These are phyloP conservation scores for Apostasia ramifera DNA, from an alignment of 106 monocot genomes.

Conservation along the genomic window DNA sequence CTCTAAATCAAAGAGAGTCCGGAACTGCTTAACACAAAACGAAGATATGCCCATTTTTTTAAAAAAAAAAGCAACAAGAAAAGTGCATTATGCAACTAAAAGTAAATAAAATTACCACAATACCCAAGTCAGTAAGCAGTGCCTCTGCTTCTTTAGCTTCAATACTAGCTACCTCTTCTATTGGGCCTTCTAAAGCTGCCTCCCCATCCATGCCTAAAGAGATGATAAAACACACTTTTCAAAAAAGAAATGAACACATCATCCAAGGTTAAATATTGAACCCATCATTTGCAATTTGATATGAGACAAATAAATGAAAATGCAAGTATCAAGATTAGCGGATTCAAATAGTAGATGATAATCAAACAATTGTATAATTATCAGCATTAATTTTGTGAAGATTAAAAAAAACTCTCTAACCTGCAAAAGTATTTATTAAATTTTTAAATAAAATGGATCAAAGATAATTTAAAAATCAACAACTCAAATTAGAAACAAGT, in stretches of 20 bases:
- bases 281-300: not conserved
- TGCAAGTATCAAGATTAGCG: no score
- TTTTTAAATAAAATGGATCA: no score
- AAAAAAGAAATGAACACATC: not conserved
- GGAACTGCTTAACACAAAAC: not conserved
- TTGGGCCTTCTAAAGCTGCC: slow-evolving; percentile 59
- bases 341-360: no score
- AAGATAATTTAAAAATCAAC: no score
- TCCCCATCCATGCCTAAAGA: slow-evolving; percentile 37
- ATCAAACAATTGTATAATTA: no score
- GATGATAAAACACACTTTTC: not conserved
- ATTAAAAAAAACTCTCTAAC: no score
- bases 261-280: not conserved
- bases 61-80: not conserved
- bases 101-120: slow-evolving; percentile 37
- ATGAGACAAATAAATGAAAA: no score
- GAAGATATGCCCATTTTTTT: not conserved
- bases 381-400: no score
- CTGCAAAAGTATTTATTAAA: no score
- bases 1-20: no score
- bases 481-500: no score
- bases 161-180: slow-evolving; percentile 73
- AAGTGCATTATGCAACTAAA: not conserved
- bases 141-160: slow-evolving; percentile 69
- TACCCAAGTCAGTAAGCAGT: slow-evolving; percentile 58